phyloP scores from a whole-genome alignment of 345 rosid species.

The Cardiospermum halicacabum region DNA sequence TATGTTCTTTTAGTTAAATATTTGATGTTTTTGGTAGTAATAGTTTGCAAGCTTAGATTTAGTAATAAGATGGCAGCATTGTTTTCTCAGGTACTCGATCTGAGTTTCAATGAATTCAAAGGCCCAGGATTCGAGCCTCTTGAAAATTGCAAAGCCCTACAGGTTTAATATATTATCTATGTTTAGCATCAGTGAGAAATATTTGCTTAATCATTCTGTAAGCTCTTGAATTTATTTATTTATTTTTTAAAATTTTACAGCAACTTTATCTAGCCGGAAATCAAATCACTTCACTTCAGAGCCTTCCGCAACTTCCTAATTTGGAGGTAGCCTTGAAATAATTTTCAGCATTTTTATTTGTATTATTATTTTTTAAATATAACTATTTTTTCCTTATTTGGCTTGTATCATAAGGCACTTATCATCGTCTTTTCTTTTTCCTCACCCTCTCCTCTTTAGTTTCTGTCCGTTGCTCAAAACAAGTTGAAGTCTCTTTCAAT shows the following conservation, averaged over 20 bases:
- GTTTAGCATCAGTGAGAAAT: not conserved
- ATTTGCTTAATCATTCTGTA: constrained; percentile 6
- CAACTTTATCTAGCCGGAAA: constrained; percentile 99
- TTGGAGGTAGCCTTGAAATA: constrained; percentile 61
- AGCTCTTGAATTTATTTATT: constrained; percentile 25
- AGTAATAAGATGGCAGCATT: constrained; percentile 11
- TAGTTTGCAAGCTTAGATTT: not conserved
- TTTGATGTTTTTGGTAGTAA: not conserved
- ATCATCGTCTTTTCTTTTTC: not conserved
- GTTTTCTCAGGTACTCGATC: constrained; percentile 77
- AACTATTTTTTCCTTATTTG: constrained; percentile 3
- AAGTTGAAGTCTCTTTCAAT: constrained; percentile 89
- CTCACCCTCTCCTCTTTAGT: constrained; percentile 37
- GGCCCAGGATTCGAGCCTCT: constrained; percentile 99
- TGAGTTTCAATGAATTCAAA: constrained; percentile 98
- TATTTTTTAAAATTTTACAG: too few species aligned
- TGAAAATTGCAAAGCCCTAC: constrained; percentile 81
- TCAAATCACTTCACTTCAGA: constrained; percentile 86
- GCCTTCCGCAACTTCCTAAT: constrained; percentile 95
- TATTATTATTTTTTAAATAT: not conserved
- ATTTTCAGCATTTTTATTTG: not conserved
- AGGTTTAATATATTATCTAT: constrained; percentile 58
- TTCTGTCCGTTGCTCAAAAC: constrained; percentile 97
- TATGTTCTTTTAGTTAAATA: not conserved
- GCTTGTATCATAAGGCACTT: too few species aligned